Percentiles rank a stretch among this genome's conserved stretches.
Conservation (phyloP, 495 filamentous ascomycete species). For the Tuber borchii region DNA sequence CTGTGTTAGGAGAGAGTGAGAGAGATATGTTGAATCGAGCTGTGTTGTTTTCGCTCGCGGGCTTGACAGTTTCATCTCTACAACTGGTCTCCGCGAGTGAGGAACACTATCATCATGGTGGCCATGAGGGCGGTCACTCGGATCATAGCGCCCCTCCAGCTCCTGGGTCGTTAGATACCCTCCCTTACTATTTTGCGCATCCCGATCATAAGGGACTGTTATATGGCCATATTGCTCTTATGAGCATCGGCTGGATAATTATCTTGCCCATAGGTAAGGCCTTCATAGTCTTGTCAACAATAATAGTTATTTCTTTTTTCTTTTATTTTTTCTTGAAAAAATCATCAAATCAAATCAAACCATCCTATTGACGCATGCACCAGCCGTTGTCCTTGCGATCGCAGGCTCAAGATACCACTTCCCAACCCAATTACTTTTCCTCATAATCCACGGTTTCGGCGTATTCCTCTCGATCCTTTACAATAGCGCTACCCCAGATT, state of each 20-base stretch:
- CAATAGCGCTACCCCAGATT: constrained; percentile 72
- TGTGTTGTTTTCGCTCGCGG: neutral
- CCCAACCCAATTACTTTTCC: constrained; percentile 67
- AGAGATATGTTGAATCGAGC: neutral
- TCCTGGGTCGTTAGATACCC: constrained; percentile 38
- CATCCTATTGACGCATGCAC: constrained; percentile 61
- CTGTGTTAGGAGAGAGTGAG: neutral
- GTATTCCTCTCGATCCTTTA: constrained; percentile 69
- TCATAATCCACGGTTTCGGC: constrained; percentile 63
- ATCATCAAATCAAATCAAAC: constrained; percentile 37
- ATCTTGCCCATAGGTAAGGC: constrained; percentile 71
- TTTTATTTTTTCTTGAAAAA: neutral
- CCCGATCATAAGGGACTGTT: constrained; percentile 61
- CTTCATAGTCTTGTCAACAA: neutral
- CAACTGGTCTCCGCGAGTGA: neutral
- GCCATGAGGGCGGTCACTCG: constrained; percentile 20
- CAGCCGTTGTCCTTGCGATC: constrained; percentile 80
- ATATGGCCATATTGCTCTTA: constrained; percentile 69
- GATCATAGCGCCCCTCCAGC: constrained; percentile 10
- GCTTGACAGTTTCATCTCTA: neutral
- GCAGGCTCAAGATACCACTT: constrained; percentile 69
- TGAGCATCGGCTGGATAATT: constrained; percentile 76
- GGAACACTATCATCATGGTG: constrained; percentile 31
- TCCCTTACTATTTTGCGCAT: constrained; percentile 69
- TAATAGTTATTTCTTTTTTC: neutral